These are phyloP conservation scores for Globisporangium alternatum DNA, from an alignment of 352 stramenopile species.

Conservation along the genomic window DNA sequence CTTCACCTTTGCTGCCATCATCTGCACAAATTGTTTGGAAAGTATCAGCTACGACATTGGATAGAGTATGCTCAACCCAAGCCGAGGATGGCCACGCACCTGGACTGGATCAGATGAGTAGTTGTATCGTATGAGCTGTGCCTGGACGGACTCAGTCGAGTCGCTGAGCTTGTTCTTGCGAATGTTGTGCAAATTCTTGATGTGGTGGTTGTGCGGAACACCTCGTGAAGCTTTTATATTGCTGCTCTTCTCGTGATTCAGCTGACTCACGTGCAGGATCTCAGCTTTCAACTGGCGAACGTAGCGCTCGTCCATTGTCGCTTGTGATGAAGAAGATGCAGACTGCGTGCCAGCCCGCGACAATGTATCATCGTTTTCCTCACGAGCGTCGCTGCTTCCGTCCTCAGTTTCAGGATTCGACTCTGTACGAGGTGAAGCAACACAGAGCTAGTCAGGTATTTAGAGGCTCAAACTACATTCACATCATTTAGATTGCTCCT, in stretches of 20 bases:
- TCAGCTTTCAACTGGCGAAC: conserved; percentile 56
- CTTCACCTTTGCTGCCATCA: conserved; percentile 27
- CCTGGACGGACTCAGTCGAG: conserved; percentile 20
- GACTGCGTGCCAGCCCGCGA: background rate
- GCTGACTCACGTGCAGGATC: conserved; percentile 39
- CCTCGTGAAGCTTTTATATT: background rate
- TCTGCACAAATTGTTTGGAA: conserved; percentile 11
- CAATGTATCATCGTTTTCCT: background rate
- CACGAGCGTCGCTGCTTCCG: background rate
- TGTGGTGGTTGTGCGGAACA: conserved; percentile 25
- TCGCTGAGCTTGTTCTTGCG: conserved; percentile 31
- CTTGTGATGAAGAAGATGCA: background rate
- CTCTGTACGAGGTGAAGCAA: background rate
- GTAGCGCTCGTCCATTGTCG: conserved; percentile 36
- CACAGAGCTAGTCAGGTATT: background rate
- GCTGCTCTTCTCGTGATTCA: conserved; percentile 14
- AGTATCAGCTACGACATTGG: background rate
- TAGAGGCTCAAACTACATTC: background rate
- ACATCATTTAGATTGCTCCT: background rate
- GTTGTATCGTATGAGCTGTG: conserved; percentile 43
- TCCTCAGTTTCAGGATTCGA: conserved; percentile 13
- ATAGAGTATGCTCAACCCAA: background rate
- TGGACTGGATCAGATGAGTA: conserved; percentile 43
- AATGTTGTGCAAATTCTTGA: conserved; percentile 65
- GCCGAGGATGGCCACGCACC: conserved; percentile 14